Conservation (phyloP, 1,284 basidiomycete species). For the Sanguinoderma infundibulare region DNA sequence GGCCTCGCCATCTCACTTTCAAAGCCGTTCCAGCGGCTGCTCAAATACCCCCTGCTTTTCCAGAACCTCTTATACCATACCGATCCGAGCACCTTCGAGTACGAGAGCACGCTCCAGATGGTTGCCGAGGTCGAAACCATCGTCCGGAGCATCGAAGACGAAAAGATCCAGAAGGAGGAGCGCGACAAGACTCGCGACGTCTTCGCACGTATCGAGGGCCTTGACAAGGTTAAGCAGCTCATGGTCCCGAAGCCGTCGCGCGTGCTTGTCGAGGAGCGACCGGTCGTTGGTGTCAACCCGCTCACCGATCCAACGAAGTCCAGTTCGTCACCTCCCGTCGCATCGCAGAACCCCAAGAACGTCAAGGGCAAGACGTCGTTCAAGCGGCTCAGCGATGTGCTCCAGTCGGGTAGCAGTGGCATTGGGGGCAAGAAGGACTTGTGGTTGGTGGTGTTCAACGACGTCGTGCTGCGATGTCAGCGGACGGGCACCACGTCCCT, state of each 20-base stretch:
- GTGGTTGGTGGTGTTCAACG: slow-evolving; percentile 95
- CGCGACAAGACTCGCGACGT: slow-evolving; percentile 93
- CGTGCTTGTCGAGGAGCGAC: slow-evolving; percentile 84
- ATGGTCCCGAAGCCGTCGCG: slow-evolving; percentile 90
- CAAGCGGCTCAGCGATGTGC: slow-evolving; percentile 83
- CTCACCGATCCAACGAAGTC: slow-evolving; percentile 37
- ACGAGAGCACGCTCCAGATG: slow-evolving; percentile 95
- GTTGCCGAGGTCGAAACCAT: slow-evolving; percentile 96
- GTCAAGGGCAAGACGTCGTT: slow-evolving; percentile 83
- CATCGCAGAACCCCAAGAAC: slow-evolving; percentile 54
- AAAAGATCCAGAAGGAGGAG: slow-evolving; percentile 96
- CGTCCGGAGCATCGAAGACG: slow-evolving; percentile 95
- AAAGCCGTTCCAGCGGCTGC: slow-evolving; percentile 95
- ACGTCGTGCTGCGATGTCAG: slow-evolving; percentile 93
- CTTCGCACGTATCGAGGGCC: slow-evolving; percentile 93
- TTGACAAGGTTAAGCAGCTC: slow-evolving; percentile 87
- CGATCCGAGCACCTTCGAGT: slow-evolving; percentile 96
- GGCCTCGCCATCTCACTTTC: slow-evolving; percentile 93
- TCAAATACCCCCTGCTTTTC: slow-evolving; percentile 97
- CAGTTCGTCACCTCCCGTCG: slow-evolving; percentile 51
- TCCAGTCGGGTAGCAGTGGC: slow-evolving; percentile 55
- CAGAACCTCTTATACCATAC: slow-evolving; percentile 98
- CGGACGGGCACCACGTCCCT: slow-evolving; percentile 88
- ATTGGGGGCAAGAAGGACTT: slow-evolving; percentile 83
- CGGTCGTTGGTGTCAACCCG: slow-evolving; percentile 35